Base-by-base conservation (phyloP, 768 basidiomycete species). In the Dendrothele bispora region DNA sequence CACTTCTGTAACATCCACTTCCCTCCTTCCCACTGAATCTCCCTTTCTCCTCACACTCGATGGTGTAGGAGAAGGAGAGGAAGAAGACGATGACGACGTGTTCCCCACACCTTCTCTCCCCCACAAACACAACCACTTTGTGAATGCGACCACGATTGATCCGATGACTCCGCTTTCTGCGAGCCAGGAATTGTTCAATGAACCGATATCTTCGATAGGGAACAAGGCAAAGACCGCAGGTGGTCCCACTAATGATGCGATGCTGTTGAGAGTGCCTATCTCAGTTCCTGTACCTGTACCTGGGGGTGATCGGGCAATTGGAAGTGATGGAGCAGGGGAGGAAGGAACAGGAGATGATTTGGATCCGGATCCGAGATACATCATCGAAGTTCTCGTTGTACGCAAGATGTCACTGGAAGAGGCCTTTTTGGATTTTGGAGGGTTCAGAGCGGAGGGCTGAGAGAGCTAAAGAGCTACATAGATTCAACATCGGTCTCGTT, bases 301-400 rank as follows among this genome's bases (percentile, higher is more conserved):
- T n/a, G n/a, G n/a, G n/a, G n/a, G n/a, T n/a, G n/a, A n/a, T n/a
- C n/a, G n/a, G n/a, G n/a, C n/a, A n/a, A n/a, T n/a, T n/a, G n/a
- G n/a, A n/a, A n/a, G n/a, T n/a, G n/a, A n/a, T n/a, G n/a, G n/a
- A n/a, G n/a, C n/a, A n/a, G n/a, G n/a, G n/a, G n/a, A n/a, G n/a
- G n/a, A n/a, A n/a, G n/a, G n/a, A n/a, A n/a, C n/a, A n/a, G n/a
- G n/a, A n/a, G n/a, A n/a, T n/a, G n/a, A n/a, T n/a, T n/a, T n/a
- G n/a, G n/a, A 46, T 18, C 60, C 55, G 7, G 73, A 75, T 41
- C 74, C 78, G 26, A 70, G 86, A n/a, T 68, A 85, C 4, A 91
- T 91, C 39, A 88, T 91, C 8, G 89, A 93, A 61, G 90, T 81
- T 2, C 72, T 92, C 25, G 83, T 93, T 2, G 82, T 91, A 17